These are phyloP conservation scores for Serpula lacrymans DNA, from an alignment of 768 basidiomycete species.

Conservation along the genomic window DNA sequence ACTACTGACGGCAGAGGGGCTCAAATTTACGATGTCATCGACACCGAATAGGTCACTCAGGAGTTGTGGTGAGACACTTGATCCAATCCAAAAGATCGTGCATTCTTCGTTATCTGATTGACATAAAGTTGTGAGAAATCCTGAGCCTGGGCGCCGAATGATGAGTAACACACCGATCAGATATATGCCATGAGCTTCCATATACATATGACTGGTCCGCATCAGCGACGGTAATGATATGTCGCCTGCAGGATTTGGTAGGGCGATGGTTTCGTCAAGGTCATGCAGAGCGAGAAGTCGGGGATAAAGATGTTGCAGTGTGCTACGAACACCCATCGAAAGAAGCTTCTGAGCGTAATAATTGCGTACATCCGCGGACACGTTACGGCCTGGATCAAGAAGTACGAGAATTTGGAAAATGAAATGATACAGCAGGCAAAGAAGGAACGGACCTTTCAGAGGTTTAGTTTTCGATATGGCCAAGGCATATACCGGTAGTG, in stretches of 20 bases:
- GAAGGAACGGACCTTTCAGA: slow-evolving; percentile 67
- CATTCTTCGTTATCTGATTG: slow-evolving; percentile 80
- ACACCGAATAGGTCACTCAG: slow-evolving; percentile 81
- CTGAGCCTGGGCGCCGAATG: neutral
- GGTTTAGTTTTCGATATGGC: slow-evolving; percentile 87
- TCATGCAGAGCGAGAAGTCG: slow-evolving; percentile 86
- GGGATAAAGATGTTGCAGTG: slow-evolving; percentile 85
- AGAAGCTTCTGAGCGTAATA: slow-evolving; percentile 76
- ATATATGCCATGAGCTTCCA: slow-evolving; percentile 92
- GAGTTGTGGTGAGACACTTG: slow-evolving; percentile 75
- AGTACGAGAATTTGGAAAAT: neutral
- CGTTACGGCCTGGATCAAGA: slow-evolving; percentile 60
- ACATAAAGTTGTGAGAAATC: neutral
- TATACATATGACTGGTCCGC: slow-evolving; percentile 78
- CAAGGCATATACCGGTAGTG: slow-evolving; percentile 77
- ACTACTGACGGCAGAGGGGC: slow-evolving; percentile 61
- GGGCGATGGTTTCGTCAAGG: slow-evolving; percentile 63
- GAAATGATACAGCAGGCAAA: neutral
- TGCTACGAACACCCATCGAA: slow-evolving; percentile 62
- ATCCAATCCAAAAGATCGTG: slow-evolving; percentile 89
- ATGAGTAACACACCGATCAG: slow-evolving; percentile 62
- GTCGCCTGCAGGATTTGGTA: slow-evolving; percentile 59
- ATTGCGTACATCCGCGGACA: slow-evolving; percentile 92
- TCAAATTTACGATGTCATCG: slow-evolving; percentile 70
- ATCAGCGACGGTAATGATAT: slow-evolving; percentile 72